Evolutionary conservation across 2,329 filamentous ascomycete species (phyloP), one percentile per base, ranked within the genome.

Genomic region (Tolypocladium ovalisporum): DNA sequence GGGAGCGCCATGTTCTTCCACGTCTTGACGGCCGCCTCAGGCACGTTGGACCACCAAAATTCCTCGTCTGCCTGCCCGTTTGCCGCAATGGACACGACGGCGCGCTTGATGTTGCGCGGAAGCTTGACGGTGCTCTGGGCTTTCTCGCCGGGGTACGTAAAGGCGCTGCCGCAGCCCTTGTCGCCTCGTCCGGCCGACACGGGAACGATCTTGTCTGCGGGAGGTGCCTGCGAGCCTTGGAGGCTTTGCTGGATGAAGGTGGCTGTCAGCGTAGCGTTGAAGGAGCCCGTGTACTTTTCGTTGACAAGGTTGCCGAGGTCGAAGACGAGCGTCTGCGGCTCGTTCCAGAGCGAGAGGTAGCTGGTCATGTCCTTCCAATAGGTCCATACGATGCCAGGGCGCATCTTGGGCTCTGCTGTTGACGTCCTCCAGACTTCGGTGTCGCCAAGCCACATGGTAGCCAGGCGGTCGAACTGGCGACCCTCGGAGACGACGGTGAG

Each of bases 11-110:
- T 78, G 8, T 71, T 69, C 5, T 78, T 74, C 66, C 92, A 93
- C 4, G 80, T 78, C 39, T 78, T 61, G 4, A 76, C 76, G 61
- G 85, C 80, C 12, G 80, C 81, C 49, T 85, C 79, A 2, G 87
- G 80, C 1, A 90, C 84, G 65, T 93, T 93, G 58, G 79, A 82
- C 84, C 88, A 94, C 89, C 90, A 95, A 65, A 93, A 93, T 68
- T 95, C 90, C 72, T 94, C 90, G 19, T 78, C 73, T 0, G 79
- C 79, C 68, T 94, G 90, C 0, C 88, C 90, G 62, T 85, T 90
- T 19, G 89, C 88, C 10, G 87, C 84, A n/a, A 94, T 78, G 0
- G 87, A 84, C 57, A 93, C 82, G 10, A 91, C 81, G 22, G 89
- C 90, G 58, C 85, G 83, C 56, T 82, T 80, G 24, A 79, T 78